Percentiles rank a stretch among this genome's conserved stretches.
phyloP scores from a whole-genome alignment of 768 basidiomycete species.

The Clavulina sp. region DNA sequence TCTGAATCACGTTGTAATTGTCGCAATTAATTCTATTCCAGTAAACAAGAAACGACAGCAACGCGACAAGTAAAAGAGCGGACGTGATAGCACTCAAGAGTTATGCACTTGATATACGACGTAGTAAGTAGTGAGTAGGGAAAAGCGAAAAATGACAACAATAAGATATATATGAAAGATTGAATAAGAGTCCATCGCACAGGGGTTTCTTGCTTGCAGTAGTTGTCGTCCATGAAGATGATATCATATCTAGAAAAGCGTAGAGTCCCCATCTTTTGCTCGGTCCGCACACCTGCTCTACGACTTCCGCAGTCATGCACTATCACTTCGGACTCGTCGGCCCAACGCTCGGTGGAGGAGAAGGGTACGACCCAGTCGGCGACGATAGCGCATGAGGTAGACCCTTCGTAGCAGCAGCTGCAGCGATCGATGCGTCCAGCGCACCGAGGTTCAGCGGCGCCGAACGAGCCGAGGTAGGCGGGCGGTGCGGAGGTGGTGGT shows the following conservation, averaged over 20 bases:
- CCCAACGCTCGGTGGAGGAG: not conserved
- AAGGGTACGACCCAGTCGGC: not conserved
- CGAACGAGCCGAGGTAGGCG: too few relatives aligned
- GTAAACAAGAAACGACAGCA: too few relatives aligned
- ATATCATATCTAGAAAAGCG: not conserved
- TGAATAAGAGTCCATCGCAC: too few relatives aligned
- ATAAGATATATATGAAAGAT: not conserved
- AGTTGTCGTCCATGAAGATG: not conserved
- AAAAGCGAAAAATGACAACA: not conserved
- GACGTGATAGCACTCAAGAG: too few relatives aligned
- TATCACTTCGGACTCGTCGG: not conserved
- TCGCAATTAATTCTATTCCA: too few relatives aligned
- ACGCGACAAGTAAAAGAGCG: too few relatives aligned
- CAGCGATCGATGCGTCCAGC: too few relatives aligned
- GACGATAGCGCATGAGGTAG: not conserved
- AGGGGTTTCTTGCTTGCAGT: not conserved
- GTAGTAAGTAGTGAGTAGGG: not conserved
- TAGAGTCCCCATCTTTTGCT: not conserved
- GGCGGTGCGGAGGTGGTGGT: not conserved
- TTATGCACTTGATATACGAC: not conserved
- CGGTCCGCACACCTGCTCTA: not conserved
- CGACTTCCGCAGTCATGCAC: not conserved
- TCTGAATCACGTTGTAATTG: too few relatives aligned
- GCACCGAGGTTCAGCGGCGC: too few relatives aligned
- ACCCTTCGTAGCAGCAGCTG: too few relatives aligned